These are phyloP conservation scores for Backusella sp. DNA, from an alignment of 192 early-diverging fungal genomes.

Conservation along the genomic window DNA sequence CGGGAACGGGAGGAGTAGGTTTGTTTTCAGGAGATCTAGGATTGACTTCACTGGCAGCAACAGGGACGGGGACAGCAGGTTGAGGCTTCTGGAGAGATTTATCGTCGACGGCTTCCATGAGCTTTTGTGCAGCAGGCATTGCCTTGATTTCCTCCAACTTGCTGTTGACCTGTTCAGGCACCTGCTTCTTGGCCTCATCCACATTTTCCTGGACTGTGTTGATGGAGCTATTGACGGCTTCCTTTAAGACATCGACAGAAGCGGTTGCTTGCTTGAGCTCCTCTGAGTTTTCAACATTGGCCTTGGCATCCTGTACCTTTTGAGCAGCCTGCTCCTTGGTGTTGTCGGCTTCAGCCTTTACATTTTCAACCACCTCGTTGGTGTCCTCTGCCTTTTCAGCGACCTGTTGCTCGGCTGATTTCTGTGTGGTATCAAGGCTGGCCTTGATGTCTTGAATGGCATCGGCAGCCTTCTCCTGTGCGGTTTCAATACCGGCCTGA, in stretches of 20 bases:
- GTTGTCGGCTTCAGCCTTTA: neutral
- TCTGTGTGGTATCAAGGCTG: neutral
- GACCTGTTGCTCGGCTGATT: neutral
- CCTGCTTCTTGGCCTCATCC: neutral
- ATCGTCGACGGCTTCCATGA: neutral
- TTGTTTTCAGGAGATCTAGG: neutral
- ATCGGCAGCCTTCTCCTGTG: neutral
- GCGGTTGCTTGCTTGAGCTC: neutral
- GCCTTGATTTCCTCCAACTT: slow-evolving; percentile 2
- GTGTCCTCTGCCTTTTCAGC: neutral
- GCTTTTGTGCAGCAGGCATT: neutral
- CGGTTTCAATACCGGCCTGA: neutral
- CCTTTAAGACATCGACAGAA: neutral
- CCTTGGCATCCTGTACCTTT: neutral
- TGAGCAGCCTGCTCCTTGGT: neutral
- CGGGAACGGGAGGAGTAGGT: neutral
- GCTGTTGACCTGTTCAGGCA: neutral
- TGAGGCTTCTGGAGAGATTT: neutral
- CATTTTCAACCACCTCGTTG: neutral
- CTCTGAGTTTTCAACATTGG: neutral
- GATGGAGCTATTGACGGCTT: neutral
- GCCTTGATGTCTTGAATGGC: neutral
- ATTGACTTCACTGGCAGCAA: slow-evolving; percentile 14
- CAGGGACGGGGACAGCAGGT: slow-evolving; percentile 4
- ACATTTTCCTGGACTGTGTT: neutral